Base-by-base conservation (phyloP, 2,329 filamentous ascomycete species). In the Venturia nashicola region DNA sequence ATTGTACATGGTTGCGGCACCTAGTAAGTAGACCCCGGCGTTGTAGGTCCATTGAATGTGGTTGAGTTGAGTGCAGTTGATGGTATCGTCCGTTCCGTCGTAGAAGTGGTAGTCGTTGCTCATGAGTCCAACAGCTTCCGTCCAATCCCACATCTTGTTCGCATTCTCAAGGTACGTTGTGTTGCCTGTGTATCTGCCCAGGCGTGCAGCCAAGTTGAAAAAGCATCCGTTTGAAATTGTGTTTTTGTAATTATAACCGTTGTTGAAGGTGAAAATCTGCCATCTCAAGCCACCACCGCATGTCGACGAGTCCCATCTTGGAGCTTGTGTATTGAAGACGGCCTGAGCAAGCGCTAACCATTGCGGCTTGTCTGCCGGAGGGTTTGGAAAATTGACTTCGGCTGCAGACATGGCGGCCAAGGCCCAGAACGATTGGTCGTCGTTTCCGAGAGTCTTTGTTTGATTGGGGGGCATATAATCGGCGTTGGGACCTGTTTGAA, bases 151-250 rank as follows among this genome's bases (percentile, higher is more conserved):
- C 63, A 68, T 69, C 60, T 67, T 69, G 57, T 74, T 72, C 0
- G 81, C 80, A 87, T 87, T 90, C 68, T 90, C 82, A 76, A 77
- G 67, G 69, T 89, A 89, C 0, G 83, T 87, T 61, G 66, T 39
- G 67, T 76, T 76, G 36, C 73, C 73, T 5, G 75, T 76, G 66
- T 70, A 76, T 34, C 68, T 66, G 6, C 69, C 70, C 8, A 76
- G 69, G 20, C 74, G 71, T 9, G 79, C 73, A 9, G 77, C 77
- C 16, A 82, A 70, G 65, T 81, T 76, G 71, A 82, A 81, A 67
- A 81, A 78, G 57, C 77, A 76, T 23, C 78, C 80, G 65, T 82
- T 82, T 8, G 79, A 79, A 63, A 82, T 81, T 46, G 76, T 76
- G 40, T 66, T 67, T 64, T 76, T 76, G 67, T 75, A 76, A 61